Conservation (phyloP, 306 rosid genomes). For the Citrullus amarus region DNA sequence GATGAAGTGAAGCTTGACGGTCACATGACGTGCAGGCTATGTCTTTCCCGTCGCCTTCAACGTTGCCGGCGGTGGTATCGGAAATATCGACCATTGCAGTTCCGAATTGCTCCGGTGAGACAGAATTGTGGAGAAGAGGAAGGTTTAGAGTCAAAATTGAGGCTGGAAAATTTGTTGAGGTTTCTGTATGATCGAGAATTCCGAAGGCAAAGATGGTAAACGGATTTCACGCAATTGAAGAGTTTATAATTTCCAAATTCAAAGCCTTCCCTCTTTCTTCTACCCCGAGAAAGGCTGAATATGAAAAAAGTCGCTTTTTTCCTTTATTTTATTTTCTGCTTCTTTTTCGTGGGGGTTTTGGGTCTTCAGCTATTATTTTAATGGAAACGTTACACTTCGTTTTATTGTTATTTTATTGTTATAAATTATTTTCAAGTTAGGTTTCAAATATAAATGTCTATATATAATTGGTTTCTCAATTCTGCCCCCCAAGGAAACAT, state of each 20-base stretch:
- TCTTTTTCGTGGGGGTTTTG: neutral
- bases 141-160: neutral
- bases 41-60: constrained; percentile 37
- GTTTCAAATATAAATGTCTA: no score
- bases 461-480: neutral
- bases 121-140: neutral
- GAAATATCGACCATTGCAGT: constrained; percentile 23
- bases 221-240: neutral
- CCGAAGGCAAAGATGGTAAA: neutral
- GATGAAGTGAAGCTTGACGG: constrained; percentile 19
- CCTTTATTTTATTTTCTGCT: neutral
- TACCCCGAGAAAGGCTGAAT: neutral
- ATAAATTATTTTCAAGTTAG: neutral
- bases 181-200: neutral
- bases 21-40: constrained; percentile 24
- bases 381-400: neutral
- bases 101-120: neutral
- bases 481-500: no score
- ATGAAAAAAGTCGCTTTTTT: neutral
- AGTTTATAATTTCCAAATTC: neutral
- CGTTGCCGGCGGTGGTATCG: constrained; percentile 16
- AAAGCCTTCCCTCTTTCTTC: neutral
- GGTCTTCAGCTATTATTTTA: neutral
- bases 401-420: no score
- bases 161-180: neutral